These are phyloP conservation scores for Termitomyces sp. DNA, from an alignment of 768 basidiomycete genomes.

Conservation along the genomic window DNA sequence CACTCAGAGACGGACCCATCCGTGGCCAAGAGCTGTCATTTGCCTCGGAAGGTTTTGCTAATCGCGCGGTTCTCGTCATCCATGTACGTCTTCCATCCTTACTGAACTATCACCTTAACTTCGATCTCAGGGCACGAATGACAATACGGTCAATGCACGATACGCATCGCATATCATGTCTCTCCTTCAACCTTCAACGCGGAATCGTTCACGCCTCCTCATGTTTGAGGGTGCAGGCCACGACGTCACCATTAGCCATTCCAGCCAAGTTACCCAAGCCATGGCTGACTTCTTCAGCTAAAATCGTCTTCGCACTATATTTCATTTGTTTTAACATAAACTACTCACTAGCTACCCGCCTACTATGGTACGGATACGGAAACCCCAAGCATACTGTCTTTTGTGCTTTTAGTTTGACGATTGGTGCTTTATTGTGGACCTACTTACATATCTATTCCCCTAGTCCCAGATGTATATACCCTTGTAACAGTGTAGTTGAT, in stretches of 20 bases:
- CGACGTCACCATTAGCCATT: conserved; percentile 42
- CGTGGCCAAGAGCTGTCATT: conserved; percentile 56
- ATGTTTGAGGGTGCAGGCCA: conserved; percentile 48
- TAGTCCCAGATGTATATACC: background rate
- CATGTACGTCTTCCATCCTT: conserved; percentile 37
- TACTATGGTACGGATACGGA: background rate
- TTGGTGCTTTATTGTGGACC: background rate
- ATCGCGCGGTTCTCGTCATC: conserved; percentile 52
- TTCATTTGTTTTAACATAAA: background rate
- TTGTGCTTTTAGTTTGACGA: conserved; percentile 2
- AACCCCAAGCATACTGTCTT: background rate
- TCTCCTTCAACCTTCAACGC: conserved; percentile 32
- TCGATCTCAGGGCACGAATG: conserved; percentile 45
- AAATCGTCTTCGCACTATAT: background rate
- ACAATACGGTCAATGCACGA: conserved; percentile 48
- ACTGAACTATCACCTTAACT: background rate
- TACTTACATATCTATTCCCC: conserved; percentile 1
- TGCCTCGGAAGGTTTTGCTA: conserved; percentile 38
- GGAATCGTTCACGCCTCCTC: conserved; percentile 33
- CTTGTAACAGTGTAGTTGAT: conserved; percentile 7
- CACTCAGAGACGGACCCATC: conserved; percentile 65
- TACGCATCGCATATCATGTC: conserved; percentile 43
- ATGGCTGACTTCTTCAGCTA: conserved; percentile 26
- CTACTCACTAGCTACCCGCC: background rate
- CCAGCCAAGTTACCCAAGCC: conserved; percentile 25